These are phyloP conservation scores for Cryphonectria nitschkei DNA, from an alignment of 2,329 filamentous ascomycete species.

Conservation along the genomic window DNA sequence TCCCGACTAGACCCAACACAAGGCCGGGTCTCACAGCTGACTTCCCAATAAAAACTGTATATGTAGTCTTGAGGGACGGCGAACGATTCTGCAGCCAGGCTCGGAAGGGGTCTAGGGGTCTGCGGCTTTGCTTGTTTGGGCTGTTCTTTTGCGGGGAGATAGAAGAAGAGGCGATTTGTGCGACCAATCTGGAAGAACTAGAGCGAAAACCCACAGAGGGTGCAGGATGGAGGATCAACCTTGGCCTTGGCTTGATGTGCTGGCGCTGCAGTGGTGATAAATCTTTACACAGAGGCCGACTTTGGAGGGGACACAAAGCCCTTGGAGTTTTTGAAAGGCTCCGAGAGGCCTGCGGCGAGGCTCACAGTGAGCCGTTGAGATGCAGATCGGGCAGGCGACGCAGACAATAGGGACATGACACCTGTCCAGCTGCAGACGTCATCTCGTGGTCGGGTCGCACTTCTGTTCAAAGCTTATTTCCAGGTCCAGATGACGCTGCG, in stretches of 20 bases:
- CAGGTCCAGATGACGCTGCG: slow-evolving; percentile 9
- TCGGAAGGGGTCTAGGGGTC: background rate
- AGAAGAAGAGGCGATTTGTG: background rate
- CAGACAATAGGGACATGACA: slow-evolving; percentile 25
- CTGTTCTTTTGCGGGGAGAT: background rate
- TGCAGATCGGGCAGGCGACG: background rate
- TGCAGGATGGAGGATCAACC: background rate
- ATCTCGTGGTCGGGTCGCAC: slow-evolving; percentile 18
- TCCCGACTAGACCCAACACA: background rate
- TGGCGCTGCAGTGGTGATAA: background rate
- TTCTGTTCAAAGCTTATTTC: background rate
- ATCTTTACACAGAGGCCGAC: background rate
- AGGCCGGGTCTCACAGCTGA: background rate
- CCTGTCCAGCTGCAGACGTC: slow-evolving; percentile 29
- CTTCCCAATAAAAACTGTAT: background rate
- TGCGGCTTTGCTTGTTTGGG: slow-evolving; percentile 1
- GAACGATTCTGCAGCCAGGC: background rate
- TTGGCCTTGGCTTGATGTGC: background rate
- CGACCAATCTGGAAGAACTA: background rate
- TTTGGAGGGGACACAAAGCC: background rate
- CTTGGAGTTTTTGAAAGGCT: background rate
- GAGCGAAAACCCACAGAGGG: background rate
- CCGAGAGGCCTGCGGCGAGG: slow-evolving; percentile 4
- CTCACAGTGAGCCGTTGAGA: slow-evolving; percentile 3
- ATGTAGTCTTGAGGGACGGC: background rate